phyloP scores from a whole-genome alignment of 1,139 yeast genomes.

The Magnusiomyces clavatus region DNA sequence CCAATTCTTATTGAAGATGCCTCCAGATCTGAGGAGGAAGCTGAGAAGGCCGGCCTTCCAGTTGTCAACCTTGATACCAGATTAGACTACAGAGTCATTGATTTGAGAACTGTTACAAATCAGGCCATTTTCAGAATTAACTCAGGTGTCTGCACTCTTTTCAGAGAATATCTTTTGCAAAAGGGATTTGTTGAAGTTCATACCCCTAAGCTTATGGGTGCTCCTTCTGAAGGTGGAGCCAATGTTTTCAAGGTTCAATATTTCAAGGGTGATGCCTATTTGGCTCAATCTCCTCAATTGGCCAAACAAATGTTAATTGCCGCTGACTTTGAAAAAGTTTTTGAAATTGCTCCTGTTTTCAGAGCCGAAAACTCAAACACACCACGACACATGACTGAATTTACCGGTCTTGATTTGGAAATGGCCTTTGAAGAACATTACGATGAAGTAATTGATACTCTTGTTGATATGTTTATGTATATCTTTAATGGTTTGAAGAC shows the following conservation, averaged over 20 bases:
- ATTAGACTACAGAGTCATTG: slow-evolving; percentile 90
- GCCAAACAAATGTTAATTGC: slow-evolving; percentile 97
- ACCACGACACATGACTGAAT: slow-evolving; percentile 98
- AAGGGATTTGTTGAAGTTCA: slow-evolving; percentile 82
- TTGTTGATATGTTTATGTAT: slow-evolving; percentile 80
- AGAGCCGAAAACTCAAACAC: slow-evolving; percentile 99
- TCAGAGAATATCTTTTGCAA: slow-evolving; percentile 73
- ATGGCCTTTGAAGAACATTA: slow-evolving; percentile 98
- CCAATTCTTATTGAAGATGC: slow-evolving; percentile 97
- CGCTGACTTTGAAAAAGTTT: slow-evolving; percentile 93
- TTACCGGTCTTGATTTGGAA: slow-evolving; percentile 94
- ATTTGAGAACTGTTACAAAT: slow-evolving; percentile 91
- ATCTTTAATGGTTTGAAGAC: slow-evolving; percentile 76
- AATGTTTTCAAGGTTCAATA: slow-evolving; percentile 90
- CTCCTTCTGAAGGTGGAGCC: slow-evolving; percentile 97
- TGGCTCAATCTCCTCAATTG: slow-evolving; percentile 97
- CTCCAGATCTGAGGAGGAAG: slow-evolving; percentile 87
- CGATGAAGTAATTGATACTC: slow-evolving; percentile 82
- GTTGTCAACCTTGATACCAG: slow-evolving; percentile 94
- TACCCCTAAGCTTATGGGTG: slow-evolving; percentile 90
- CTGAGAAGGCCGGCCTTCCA: slow-evolving; percentile 86
- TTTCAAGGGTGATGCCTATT: slow-evolving; percentile 84
- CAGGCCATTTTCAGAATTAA: slow-evolving; percentile 95
- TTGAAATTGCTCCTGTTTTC: slow-evolving; percentile 95
- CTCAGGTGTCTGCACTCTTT: slow-evolving; percentile 78